Percentiles rank a stretch among this genome's conserved stretches.
Evolutionary conservation across 2,329 filamentous ascomycete genomes (phyloP).

Genomic region (Penicillium hesseltinei): DNA sequence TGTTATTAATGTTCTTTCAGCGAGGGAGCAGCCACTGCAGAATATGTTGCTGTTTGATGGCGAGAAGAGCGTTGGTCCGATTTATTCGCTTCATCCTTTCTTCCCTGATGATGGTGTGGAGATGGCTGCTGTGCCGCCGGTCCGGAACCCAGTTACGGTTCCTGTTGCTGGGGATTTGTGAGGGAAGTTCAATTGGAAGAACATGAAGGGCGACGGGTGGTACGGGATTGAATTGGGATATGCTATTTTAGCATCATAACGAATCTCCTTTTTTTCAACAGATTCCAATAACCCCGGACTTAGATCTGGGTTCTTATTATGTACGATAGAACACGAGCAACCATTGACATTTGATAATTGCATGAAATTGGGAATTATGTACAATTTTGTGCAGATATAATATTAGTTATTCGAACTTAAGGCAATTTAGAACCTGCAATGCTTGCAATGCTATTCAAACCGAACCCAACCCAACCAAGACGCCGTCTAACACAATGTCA

Average conservation of each 20-base stretch:
- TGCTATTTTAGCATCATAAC: not conserved
- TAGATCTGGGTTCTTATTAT: not conserved
- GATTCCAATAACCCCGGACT: not conserved
- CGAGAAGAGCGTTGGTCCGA: slow-evolving; percentile 70
- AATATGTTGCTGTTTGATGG: slow-evolving; percentile 93
- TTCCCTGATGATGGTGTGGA: slow-evolving; percentile 39
- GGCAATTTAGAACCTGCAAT: not conserved
- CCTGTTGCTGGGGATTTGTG: not conserved
- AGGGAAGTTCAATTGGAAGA: not conserved
- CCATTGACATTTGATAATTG: not conserved
- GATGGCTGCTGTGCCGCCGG: slow-evolving; percentile 30
- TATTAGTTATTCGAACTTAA: not conserved
- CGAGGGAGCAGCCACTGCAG: slow-evolving; percentile 90
- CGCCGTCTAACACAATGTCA: not conserved
- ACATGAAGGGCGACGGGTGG: not conserved
- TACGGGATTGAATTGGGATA: not conserved
- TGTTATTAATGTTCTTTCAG: slow-evolving; percentile 91
- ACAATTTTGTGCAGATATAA: not conserved
- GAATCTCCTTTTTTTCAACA: slow-evolving; percentile 2
- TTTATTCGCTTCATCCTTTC: slow-evolving; percentile 77
- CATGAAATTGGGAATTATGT: slow-evolving; percentile 1
- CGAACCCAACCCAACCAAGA: not conserved
- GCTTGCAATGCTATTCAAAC: not conserved
- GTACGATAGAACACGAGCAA: slow-evolving; percentile 1
- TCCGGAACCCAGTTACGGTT: slow-evolving; percentile 27